Base-by-base conservation (phyloP, 495 filamentous ascomycete genomes). In the Tuber borchii region DNA sequence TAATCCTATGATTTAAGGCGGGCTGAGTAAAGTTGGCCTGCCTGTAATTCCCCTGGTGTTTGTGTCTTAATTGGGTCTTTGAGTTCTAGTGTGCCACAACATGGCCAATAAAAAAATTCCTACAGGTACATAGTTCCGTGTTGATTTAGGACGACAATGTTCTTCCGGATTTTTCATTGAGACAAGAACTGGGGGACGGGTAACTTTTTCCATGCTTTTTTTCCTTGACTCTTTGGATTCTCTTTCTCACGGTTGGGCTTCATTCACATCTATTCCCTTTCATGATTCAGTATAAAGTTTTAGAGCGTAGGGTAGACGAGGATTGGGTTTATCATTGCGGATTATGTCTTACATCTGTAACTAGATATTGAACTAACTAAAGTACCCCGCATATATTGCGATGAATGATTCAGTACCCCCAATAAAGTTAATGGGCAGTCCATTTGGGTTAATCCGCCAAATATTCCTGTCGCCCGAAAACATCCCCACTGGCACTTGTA, bases 1-100 rank as follows among this genome's bases (percentile, higher is more conserved):
- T 34, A 81, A 83, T 76, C 81, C 81, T 44, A 82, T 83, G 76
- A 82, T 83, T 68, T 83, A 76, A 79, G 72, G 42, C 45, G 48
- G 26, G 22, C 39, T 19, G 51, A 71, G 43, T 37, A 45, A 72
- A 22, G 37, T 77, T 31, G 56, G 56, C 12, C 31, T 65, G 31
- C 26, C 26, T 65, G 56, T 65, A 65, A 34, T 65, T 34, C 56
- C 56, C 56, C 56, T 34, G 56, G 56, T 34, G 56, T 65, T 65
- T 65, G 26, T 61, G 22, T 22, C 70, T 20, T 16, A 40, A 43
- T 68, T 48, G 56, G 8, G 37, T 71, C 0, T 40, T 65, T 22
- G 17, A 61, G 16, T 42, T 56, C 34, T 70, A 51, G n/a, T 70
- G 43, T 61, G 22, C 56, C 56, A 4, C 56, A 26, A 34, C 56